Conservation (phyloP, 2,329 filamentous ascomycete genomes). For the Trichoderma gracile region DNA sequence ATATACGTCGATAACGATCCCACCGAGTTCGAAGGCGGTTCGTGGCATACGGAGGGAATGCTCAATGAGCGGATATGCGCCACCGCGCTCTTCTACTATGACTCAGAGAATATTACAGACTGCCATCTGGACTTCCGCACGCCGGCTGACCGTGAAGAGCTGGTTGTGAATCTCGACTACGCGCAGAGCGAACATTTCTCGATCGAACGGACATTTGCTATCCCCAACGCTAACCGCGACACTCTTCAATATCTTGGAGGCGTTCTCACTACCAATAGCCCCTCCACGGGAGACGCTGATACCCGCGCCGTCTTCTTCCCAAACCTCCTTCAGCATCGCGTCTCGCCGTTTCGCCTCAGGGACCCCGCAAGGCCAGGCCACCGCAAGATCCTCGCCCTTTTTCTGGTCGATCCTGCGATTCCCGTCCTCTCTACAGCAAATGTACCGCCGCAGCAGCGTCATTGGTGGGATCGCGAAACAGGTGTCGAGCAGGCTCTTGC, state of each 20-base stretch:
- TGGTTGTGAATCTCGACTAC: constrained; percentile 33
- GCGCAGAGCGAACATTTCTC: constrained; percentile 39
- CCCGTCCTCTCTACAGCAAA: constrained; percentile 48
- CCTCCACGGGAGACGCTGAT: constrained; percentile 31
- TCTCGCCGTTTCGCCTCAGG: constrained; percentile 52
- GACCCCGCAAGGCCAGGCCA: constrained; percentile 57
- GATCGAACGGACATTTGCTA: constrained; percentile 42
- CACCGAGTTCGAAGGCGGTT: constrained; percentile 49
- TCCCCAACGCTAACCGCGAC: constrained; percentile 27
- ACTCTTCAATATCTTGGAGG: constrained; percentile 46
- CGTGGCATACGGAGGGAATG: constrained; percentile 42
- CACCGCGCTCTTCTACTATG: constrained; percentile 63
- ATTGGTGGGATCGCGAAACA: constrained; percentile 38
- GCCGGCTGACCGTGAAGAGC: constrained; percentile 36
- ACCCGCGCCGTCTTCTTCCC: constrained; percentile 58
- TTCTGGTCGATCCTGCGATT: constrained; percentile 58
- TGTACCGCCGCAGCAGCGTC: constrained; percentile 46
- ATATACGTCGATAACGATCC: not conserved
- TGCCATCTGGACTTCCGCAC: constrained; percentile 54
- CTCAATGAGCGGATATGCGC: constrained; percentile 65
- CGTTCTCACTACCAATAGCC: constrained; percentile 54
- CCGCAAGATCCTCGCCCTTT: constrained; percentile 60
- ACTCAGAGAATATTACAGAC: constrained; percentile 60
- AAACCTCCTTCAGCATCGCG: constrained; percentile 54
- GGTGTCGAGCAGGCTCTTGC: not conserved